Percentiles rank a stretch among this genome's conserved stretches.
These are phyloP conservation scores for Capronia americana DNA, from an alignment of 2,329 filamentous ascomycete genomes.

Conservation along the genomic window DNA sequence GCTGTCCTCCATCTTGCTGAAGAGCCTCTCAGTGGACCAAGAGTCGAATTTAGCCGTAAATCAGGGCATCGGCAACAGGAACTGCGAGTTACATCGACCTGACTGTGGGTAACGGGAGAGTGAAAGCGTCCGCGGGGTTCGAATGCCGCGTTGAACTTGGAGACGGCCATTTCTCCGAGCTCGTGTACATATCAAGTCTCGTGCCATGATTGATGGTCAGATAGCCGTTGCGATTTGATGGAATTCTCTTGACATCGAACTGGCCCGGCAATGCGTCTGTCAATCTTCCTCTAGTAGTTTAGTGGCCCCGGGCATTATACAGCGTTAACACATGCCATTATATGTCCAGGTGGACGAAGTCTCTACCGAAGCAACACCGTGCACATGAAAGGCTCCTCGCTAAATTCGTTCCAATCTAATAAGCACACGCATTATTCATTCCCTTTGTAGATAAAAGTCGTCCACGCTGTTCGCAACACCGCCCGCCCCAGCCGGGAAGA, in stretches of 20 bases:
- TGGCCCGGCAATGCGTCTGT: neutral
- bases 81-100: neutral
- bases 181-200: neutral
- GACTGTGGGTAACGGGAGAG: neutral
- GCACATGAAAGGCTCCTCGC: neutral
- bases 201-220: neutral
- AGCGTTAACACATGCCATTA: neutral
- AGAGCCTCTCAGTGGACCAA: neutral
- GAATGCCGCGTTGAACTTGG: neutral
- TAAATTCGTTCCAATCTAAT: neutral
- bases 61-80: neutral
- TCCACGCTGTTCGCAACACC: slow-evolving; percentile 27
- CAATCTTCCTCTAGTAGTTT: neutral
- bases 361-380: neutral
- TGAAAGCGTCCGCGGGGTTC: neutral
- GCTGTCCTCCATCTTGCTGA: slow-evolving; percentile 5
- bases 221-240: neutral
- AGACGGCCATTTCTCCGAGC: slow-evolving; percentile 17
- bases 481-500: slow-evolving; percentile 36
- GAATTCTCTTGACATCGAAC: neutral
- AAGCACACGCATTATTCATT: slow-evolving; percentile 21
- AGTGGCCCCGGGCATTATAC: neutral
- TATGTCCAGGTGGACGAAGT: neutral
- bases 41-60: slow-evolving; percentile 22
- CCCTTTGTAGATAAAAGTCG: slow-evolving; percentile 36